Evolutionary conservation across 2,329 filamentous ascomycete genomes (phyloP).

Genomic region (Pyrenochaeta sp.): DNA sequence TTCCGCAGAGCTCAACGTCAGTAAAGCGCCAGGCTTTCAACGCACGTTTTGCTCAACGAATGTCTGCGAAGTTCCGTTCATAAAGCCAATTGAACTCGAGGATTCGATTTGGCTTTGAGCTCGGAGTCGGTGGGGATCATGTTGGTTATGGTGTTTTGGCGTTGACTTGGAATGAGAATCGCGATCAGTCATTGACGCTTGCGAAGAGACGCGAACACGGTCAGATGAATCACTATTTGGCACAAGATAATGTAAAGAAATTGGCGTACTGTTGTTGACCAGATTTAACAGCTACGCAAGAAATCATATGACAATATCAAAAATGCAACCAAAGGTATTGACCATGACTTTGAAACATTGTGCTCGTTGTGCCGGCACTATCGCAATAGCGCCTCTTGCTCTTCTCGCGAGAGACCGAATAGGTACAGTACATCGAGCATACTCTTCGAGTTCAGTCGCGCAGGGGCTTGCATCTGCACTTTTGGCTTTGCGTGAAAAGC

Average conservation of each 20-base stretch:
- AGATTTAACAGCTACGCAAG: too few species aligned
- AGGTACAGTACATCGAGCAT: constrained; percentile 76
- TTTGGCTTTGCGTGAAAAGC: constrained; percentile 86
- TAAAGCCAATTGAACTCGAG: background rate
- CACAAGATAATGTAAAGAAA: too few species aligned
- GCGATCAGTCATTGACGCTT: too few species aligned
- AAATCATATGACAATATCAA: too few species aligned
- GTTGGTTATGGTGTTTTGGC: too few species aligned
- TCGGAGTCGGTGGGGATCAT: too few species aligned
- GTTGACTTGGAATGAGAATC: too few species aligned
- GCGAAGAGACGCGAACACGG: too few species aligned
- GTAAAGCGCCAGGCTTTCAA: background rate
- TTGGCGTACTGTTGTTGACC: too few species aligned
- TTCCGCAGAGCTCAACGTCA: constrained; percentile 8
- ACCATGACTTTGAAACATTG: too few species aligned
- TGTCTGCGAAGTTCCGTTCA: background rate
- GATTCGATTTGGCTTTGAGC: too few species aligned
- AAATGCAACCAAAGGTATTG: background rate
- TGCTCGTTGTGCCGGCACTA: background rate
- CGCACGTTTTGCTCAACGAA: background rate
- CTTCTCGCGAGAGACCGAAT: constrained; percentile 73
- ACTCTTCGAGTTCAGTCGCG: constrained; percentile 73
- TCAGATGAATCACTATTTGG: too few species aligned
- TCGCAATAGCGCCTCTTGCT: constrained; percentile 60
- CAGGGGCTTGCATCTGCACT: constrained; percentile 79